Percentiles rank a stretch among this genome's conserved stretches.
phyloP scores from a whole-genome alignment of 345 rosid genomes.

The Nasturtium officinale region DNA sequence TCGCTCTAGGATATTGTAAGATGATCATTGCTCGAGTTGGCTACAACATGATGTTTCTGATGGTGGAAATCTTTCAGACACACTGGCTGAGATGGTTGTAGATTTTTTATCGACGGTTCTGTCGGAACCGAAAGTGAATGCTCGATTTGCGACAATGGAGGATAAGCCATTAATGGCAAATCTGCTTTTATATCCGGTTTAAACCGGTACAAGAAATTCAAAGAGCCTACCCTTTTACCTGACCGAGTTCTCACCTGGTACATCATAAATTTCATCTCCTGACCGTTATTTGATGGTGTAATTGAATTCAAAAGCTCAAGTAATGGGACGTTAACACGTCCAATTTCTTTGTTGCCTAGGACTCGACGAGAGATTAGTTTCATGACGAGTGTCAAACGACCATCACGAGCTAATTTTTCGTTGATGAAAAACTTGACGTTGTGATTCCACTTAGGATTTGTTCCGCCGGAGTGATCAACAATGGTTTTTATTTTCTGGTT shows the following conservation, averaged over 20 bases:
- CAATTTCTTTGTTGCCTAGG: constrained; percentile 62
- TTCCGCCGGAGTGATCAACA: too few species aligned
- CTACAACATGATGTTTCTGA: not conserved
- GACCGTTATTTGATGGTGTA: not conserved
- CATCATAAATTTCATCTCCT: constrained; percentile 43
- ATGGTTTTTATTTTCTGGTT: too few species aligned
- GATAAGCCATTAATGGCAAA: constrained; percentile 30
- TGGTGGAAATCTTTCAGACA: not conserved
- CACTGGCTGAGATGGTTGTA: not conserved
- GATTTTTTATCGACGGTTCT: not conserved
- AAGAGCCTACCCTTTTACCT: constrained; percentile 61
- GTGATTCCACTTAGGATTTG: too few species aligned
- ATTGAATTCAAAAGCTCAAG: constrained; percentile 52
- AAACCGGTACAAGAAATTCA: constrained; percentile 61
- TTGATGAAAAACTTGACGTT: constrained; percentile 52
- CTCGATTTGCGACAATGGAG: not conserved
- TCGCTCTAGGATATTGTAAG: constrained; percentile 7
- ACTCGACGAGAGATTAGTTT: constrained; percentile 52
- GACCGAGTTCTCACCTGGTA: constrained; percentile 59
- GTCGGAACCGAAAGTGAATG: constrained; percentile 28
- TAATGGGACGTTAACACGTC: constrained; percentile 63
- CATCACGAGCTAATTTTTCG: constrained; percentile 47
- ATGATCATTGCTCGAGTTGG: not conserved
- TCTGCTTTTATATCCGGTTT: constrained; percentile 5
- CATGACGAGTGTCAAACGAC: constrained; percentile 48